These are phyloP conservation scores for Pythium pyrilobum DNA, from an alignment of 352 stramenopile genomes.

Conservation along the genomic window DNA sequence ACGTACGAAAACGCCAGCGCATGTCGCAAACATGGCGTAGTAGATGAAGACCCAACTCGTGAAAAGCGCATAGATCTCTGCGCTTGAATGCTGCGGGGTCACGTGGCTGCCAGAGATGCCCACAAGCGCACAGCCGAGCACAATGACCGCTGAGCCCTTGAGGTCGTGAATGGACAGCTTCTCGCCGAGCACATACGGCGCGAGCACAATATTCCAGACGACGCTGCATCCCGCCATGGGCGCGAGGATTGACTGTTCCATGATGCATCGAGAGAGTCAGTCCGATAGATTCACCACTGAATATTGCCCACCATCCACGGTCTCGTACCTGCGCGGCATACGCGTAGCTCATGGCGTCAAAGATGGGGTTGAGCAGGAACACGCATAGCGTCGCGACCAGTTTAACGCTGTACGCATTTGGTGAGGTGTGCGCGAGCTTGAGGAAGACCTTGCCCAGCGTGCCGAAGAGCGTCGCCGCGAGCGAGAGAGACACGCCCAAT, in stretches of 20 bases:
- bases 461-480: conserved; percentile 78
- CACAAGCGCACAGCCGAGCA: conserved; percentile 70
- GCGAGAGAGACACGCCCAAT: conserved; percentile 70
- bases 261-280: too few relatives aligned
- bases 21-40: conserved; percentile 48
- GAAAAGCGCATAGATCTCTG: conserved; percentile 79
- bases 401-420: conserved; percentile 48
- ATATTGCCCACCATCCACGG: background rate
- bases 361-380: conserved; percentile 80
- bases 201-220: conserved; percentile 85
- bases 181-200: conserved; percentile 77
- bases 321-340: conserved; percentile 70
- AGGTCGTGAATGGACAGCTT: conserved; percentile 70
- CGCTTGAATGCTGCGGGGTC: conserved; percentile 67
- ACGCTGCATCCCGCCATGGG: conserved; percentile 86
- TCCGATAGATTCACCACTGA: background rate
- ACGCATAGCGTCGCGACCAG: conserved; percentile 72
- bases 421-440: conserved; percentile 74
- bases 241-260: conserved; percentile 77
- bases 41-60: conserved; percentile 62
- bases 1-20: conserved; percentile 39
- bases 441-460: conserved; percentile 85
- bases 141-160: conserved; percentile 65
- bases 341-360: conserved; percentile 83
- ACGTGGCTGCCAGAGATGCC: conserved; percentile 77